These are phyloP conservation scores for Lonicera japonica DNA, from an alignment of 129 eudicot genomes.

Conservation along the genomic window DNA sequence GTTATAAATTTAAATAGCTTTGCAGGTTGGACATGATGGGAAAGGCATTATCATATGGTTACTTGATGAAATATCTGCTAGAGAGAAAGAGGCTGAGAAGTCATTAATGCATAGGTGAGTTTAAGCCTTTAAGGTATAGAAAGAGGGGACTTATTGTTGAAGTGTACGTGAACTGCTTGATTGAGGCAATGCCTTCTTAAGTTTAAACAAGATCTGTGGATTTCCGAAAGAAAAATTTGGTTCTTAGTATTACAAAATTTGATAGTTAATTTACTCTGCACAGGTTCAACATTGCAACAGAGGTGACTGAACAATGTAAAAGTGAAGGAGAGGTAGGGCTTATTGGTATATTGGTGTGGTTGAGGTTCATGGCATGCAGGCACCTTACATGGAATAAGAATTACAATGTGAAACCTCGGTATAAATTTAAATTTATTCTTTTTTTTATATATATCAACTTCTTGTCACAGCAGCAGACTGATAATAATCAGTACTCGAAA, in stretches of 20 bases:
- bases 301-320: conserved; percentile 15
- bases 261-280: neutral
- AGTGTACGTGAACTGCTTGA: neutral
- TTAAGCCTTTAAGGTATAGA: too few species aligned
- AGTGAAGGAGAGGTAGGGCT: conserved; percentile 8
- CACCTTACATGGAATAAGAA: conserved; percentile 23
- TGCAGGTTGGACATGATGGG: conserved; percentile 28
- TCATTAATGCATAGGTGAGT: conserved; percentile 34
- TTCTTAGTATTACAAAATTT: neutral
- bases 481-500: neutral
- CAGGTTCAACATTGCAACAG: conserved; percentile 24
- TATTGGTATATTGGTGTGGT: conserved; percentile 21
- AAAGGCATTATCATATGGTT: conserved; percentile 30
- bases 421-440: neutral
- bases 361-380: conserved; percentile 25
- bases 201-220: neutral
- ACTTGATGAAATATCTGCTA: conserved; percentile 29
- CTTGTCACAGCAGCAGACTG: neutral
- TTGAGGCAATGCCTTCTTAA: neutral
- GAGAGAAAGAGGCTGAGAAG: conserved; percentile 30
- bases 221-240: neutral
- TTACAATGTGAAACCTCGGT: conserved; percentile 24
- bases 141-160: neutral
- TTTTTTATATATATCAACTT: neutral
- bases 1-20: conserved; percentile 2